Evolutionary conservation across 176 grass and related monocot species (phyloP).

Genomic region (Neostapfia colusana): DNA sequence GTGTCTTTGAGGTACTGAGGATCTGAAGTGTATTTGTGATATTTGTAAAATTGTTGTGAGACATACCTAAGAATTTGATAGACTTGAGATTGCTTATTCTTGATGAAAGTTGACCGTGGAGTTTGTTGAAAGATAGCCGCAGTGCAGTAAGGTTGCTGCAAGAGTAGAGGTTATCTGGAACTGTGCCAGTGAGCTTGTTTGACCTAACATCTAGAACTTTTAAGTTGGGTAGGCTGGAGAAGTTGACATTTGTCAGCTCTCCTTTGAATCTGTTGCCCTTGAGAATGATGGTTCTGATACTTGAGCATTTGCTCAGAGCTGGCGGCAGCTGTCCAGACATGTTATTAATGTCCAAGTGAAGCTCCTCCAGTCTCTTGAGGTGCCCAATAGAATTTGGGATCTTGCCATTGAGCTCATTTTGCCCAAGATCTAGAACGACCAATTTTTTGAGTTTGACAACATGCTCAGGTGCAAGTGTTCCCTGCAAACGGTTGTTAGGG

Average conservation of each 20-base stretch:
- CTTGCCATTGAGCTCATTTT: slow-evolving; percentile 26
- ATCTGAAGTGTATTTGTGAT: slow-evolving; percentile 41
- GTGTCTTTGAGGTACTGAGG: slow-evolving; percentile 28
- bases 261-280: slow-evolving; percentile 36
- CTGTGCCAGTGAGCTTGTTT: slow-evolving; percentile 31
- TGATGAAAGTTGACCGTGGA: slow-evolving; percentile 27
- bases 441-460: slow-evolving; percentile 32
- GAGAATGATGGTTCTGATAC: slow-evolving; percentile 34
- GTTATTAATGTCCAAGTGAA: slow-evolving; percentile 32
- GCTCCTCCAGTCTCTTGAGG: slow-evolving; percentile 43
- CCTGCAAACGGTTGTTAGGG: slow-evolving; percentile 35
- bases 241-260: slow-evolving; percentile 35
- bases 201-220: slow-evolving; percentile 18
- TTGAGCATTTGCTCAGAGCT: slow-evolving; percentile 31
- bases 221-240: slow-evolving; percentile 34
- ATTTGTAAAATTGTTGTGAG: slow-evolving; percentile 32
- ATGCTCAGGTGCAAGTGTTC: background rate
- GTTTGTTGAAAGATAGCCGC: slow-evolving; percentile 28
- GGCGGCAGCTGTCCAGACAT: slow-evolving; percentile 40
- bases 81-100: slow-evolving; percentile 28
- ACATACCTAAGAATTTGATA: slow-evolving; percentile 37
- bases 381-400: slow-evolving; percentile 41
- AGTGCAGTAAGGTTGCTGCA: slow-evolving; percentile 39
- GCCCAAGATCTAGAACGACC: slow-evolving; percentile 28
- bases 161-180: slow-evolving; percentile 50